Percentiles rank a stretch among this genome's conserved stretches.
phyloP scores from a whole-genome alignment of 2,329 filamentous ascomycete genomes.

The Atkinsonella texensis region DNA sequence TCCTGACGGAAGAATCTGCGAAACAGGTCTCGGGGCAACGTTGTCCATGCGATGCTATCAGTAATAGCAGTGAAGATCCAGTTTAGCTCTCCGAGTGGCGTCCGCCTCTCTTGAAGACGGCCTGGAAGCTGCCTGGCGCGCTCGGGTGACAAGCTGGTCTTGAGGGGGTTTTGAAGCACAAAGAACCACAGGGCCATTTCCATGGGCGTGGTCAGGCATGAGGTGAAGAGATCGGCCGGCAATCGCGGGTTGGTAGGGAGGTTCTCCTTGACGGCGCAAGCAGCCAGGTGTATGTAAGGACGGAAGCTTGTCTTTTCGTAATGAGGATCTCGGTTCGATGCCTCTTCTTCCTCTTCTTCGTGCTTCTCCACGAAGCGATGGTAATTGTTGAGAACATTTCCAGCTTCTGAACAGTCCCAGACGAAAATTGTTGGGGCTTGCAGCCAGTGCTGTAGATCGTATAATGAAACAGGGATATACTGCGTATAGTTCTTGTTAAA shows the following conservation, averaged over 20 bases:
- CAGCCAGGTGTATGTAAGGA: conserved; percentile 78
- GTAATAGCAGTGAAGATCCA: conserved; percentile 99
- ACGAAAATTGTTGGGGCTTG: conserved; percentile 93
- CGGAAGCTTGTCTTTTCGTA: conserved; percentile 65
- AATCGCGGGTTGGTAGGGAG: conserved; percentile 88
- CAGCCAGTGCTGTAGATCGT: conserved; percentile 91
- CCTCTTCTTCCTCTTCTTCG: conserved; percentile 74
- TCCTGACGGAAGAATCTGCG: conserved; percentile 96
- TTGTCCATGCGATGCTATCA: conserved; percentile 98
- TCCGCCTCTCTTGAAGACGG: conserved; percentile 81
- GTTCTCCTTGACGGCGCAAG: conserved; percentile 82
- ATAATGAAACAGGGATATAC: conserved; percentile 93
- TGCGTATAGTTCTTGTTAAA: conserved; percentile 99
- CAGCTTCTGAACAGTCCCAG: conserved; percentile 94
- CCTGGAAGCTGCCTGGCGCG: conserved; percentile 84
- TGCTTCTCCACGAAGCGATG: conserved; percentile 92
- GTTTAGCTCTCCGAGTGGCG: conserved; percentile 89
- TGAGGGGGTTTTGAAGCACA: conserved; percentile 76
- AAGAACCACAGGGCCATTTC: conserved; percentile 97
- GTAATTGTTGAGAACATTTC: conserved; percentile 91
- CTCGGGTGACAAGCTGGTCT: conserved; percentile 59
- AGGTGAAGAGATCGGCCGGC: conserved; percentile 90
- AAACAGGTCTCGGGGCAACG: conserved; percentile 77
- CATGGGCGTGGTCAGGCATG: conserved; percentile 90
- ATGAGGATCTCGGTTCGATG: conserved; percentile 62